Conservation (phyloP, 345 rosid genomes). For the Mallotus nudiflorus region DNA sequence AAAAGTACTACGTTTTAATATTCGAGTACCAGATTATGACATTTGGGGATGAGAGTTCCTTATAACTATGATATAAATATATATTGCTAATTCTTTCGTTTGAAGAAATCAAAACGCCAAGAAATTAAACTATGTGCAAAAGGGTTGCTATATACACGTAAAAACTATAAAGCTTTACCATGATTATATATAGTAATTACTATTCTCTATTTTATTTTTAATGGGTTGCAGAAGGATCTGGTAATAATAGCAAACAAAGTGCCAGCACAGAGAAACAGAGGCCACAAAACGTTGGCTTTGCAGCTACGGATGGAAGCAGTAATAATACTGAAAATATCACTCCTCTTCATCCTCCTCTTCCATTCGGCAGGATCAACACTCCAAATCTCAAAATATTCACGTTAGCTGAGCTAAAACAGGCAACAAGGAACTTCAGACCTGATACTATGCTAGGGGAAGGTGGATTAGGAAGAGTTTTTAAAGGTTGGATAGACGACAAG, state of each 20-base stretch:
- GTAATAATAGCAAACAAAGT: neutral
- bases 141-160: too few relatives aligned
- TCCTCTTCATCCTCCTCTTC: too few relatives aligned
- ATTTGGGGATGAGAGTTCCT: too few relatives aligned
- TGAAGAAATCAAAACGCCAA: neutral
- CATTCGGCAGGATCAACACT: constrained; percentile 19
- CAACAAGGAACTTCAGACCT: constrained; percentile 76
- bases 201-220: too few relatives aligned
- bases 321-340: neutral
- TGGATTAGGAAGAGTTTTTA: constrained; percentile 85
- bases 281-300: too few relatives aligned
- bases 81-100: too few relatives aligned
- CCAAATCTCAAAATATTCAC: constrained; percentile 56
- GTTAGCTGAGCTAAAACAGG: constrained; percentile 51
- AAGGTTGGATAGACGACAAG: constrained; percentile 69
- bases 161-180: too few relatives aligned
- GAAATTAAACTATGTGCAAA: neutral
- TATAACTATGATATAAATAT: too few relatives aligned
- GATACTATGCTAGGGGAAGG: constrained; percentile 82
- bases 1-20: too few relatives aligned
- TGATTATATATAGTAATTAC: too few relatives aligned
- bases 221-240: neutral
- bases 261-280: too few relatives aligned
- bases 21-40: too few relatives aligned
- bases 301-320: neutral